Conservation (phyloP, 768 basidiomycete species). For the Xerocomus potaroensis region DNA sequence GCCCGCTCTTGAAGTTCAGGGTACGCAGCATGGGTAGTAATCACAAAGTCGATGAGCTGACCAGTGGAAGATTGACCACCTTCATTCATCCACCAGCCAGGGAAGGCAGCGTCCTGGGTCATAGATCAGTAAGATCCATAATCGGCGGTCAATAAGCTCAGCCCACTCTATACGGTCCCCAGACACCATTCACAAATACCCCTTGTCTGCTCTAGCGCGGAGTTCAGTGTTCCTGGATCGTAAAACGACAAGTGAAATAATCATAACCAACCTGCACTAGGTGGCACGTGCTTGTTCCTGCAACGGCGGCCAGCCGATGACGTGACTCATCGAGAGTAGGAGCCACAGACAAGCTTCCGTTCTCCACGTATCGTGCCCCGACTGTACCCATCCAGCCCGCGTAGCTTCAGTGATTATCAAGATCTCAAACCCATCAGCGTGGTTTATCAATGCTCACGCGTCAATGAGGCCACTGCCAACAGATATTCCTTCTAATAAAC, state of each 20-base stretch:
- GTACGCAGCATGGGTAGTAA: constrained; percentile 89
- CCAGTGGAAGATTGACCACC: constrained; percentile 98
- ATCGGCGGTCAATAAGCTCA: not conserved
- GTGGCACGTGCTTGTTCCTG: constrained; percentile 96
- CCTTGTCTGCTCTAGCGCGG: constrained; percentile 65
- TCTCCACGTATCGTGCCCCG: constrained; percentile 65
- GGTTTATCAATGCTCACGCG: constrained; percentile 50
- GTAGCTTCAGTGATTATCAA: constrained; percentile 44
- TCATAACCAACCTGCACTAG: constrained; percentile 65
- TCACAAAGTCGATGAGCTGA: constrained; percentile 89
- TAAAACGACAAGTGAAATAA: not conserved
- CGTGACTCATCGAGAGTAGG: constrained; percentile 73
- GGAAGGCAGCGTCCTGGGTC: constrained; percentile 76
- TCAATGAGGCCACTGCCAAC: constrained; percentile 96
- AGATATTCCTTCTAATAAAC: constrained; percentile 78
- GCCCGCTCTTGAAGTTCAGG: constrained; percentile 60
- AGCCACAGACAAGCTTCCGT: constrained; percentile 46
- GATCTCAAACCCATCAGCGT: not conserved
- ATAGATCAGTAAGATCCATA: not conserved
- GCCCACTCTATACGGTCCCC: constrained; percentile 80
- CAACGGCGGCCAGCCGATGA: constrained; percentile 85
- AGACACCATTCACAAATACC: constrained; percentile 87
- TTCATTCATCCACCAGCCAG: constrained; percentile 99
- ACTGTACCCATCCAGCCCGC: constrained; percentile 98
- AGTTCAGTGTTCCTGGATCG: too few relatives aligned